A percentile compares a stretch with the other conserved stretches of the same genome.
phyloP scores from a whole-genome alignment of 768 basidiomycete species.

The Amanita rimosa region DNA sequence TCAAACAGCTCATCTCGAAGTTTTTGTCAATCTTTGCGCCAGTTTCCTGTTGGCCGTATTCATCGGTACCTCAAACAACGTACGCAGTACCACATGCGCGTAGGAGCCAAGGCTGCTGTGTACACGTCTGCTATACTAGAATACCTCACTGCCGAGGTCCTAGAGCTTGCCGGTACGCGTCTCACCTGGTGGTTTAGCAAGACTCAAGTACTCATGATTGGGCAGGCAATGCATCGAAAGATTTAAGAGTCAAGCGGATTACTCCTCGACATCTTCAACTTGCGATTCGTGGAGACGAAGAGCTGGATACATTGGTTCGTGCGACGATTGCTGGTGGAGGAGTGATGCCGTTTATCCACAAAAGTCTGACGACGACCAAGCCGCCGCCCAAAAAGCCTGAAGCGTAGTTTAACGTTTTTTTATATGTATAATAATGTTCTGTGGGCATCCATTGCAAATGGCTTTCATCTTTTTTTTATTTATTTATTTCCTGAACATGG shows the following conservation, averaged over 20 bases:
- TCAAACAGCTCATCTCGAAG: no score
- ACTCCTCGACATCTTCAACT: conserved; percentile 93
- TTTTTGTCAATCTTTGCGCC: neutral
- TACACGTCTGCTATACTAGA: conserved; percentile 95
- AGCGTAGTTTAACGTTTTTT: conserved; percentile 3
- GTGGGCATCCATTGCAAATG: no score
- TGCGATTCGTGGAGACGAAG: conserved; percentile 94
- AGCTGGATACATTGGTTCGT: conserved; percentile 88
- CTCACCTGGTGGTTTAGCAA: conserved; percentile 5
- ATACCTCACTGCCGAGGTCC: conserved; percentile 92
- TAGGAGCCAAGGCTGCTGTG: conserved; percentile 96
- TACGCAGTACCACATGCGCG: conserved; percentile 88
- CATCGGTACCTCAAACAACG: conserved; percentile 90
- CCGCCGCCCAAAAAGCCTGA: conserved; percentile 33
- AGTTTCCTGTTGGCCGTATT: conserved; percentile 96
- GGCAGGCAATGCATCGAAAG: conserved; percentile 91
- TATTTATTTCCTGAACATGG: no score
- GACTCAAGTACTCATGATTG: neutral
- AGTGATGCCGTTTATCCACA: conserved; percentile 84
- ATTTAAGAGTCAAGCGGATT: conserved; percentile 94
- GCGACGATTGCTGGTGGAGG: conserved; percentile 92
- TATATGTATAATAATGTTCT: no score
- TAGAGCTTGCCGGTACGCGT: conserved; percentile 82
- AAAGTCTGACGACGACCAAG: conserved; percentile 55
- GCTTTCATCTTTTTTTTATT: no score